phyloP scores from a whole-genome alignment of 371 early-diverging fungal species.

The Mortierella sp. region DNA sequence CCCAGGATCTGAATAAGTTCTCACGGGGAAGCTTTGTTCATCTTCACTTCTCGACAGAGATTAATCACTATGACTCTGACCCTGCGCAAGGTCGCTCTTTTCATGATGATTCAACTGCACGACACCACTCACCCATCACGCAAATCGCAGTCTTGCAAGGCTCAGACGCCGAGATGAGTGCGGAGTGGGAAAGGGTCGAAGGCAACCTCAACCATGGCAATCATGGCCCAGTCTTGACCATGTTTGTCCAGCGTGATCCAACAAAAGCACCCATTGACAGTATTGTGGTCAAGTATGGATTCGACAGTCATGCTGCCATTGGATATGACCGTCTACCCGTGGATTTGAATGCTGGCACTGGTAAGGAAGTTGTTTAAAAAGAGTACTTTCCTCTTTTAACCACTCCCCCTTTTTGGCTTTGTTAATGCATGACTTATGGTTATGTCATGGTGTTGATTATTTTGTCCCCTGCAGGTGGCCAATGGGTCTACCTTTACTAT shows the following conservation, averaged over 20 bases:
- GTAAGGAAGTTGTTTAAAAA: conserved; percentile 31
- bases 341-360: conserved; percentile 50
- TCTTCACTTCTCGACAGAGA: conserved; percentile 57
- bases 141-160: conserved; percentile 38
- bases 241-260: conserved; percentile 45
- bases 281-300: conserved; percentile 51
- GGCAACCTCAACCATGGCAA: conserved; percentile 53
- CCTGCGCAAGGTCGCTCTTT: conserved; percentile 4
- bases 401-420: no score
- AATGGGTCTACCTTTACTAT: conserved; percentile 52
- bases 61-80: no score
- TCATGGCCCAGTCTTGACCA: conserved; percentile 39
- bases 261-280: conserved; percentile 34
- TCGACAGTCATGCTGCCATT: conserved; percentile 50
- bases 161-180: conserved; percentile 42
- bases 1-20: conserved; percentile 59
- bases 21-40: conserved; percentile 56
- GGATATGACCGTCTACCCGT: conserved; percentile 49
- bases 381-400: no score
- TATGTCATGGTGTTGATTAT: not conserved
- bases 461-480: conserved; percentile 37
- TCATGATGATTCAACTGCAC: no score
- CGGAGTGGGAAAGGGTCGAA: conserved; percentile 49
- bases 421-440: no score
- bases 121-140: conserved; percentile 49